Evolutionary conservation across 768 basidiomycete genomes (phyloP), one percentile per base, ranked within the genome.

Genomic region (Lanmaoa pseudosensibilis): DNA sequence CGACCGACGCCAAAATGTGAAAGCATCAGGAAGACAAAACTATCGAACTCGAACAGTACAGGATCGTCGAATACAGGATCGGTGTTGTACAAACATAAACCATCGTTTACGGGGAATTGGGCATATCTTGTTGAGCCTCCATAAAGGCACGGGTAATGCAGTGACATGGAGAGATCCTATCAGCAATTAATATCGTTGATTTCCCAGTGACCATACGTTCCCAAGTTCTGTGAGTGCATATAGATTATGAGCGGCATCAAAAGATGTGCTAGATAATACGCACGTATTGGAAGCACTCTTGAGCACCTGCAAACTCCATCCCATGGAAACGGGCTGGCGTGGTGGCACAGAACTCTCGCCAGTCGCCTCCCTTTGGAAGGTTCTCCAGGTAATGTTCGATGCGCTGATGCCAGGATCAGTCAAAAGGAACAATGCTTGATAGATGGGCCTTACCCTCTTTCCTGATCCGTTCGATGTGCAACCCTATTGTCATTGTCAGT

Each of bases 321-420:
- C 52, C 56, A 15, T 41, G 50, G 50, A 74, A 72, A 18, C 44
- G 56, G 7, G 50, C 59, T 15, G 73, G 73, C 0, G 73, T 74
- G 3, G 74, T 71, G 5, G 71, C 71, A 32, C 71, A 74, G 41
- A 75, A 73, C 15, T 66, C 66, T 33, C 59, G 57, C 73, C 70
- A 73, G 32, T 72, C 65, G 5, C 64, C 60, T 19, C 60, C 65
- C 11, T 15, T 12, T 4, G 66, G 73, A 15, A 74, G 57, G 16
- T 67, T 65, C 21, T 66, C 63, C 10, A 74, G 50, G 49, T 58
- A 65, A 10, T 72, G 68, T 27, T 72, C 66, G 19, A 73, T 68
- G 25, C 60, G 69, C 74, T 74, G 34, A 23, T 32, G 12, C 5
- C 21, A 6, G n/a, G 11, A n/a, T 54, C 2, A 2, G n/a, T 54